These are phyloP conservation scores for Diaporthe citri DNA, from an alignment of 2,329 filamentous ascomycete genomes.

Conservation along the genomic window DNA sequence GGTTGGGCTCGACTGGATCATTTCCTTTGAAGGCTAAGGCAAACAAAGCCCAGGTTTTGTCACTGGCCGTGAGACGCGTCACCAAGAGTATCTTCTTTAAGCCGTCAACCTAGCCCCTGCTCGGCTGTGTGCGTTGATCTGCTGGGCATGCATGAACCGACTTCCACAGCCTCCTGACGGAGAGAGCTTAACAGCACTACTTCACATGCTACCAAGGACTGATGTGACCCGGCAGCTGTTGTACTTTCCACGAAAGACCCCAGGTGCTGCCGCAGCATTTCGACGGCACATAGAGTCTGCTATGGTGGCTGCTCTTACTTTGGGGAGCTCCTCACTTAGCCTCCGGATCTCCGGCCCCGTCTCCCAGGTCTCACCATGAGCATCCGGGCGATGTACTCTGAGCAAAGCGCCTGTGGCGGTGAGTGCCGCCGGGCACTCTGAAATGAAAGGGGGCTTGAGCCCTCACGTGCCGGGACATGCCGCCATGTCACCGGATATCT, in stretches of 20 bases:
- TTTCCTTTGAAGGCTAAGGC: not conserved
- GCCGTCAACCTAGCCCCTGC: not conserved
- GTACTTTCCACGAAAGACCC: not conserved
- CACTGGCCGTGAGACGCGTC: not conserved
- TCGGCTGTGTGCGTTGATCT: conserved; percentile 5
- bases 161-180: not conserved
- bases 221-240: not conserved
- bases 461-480: not conserved
- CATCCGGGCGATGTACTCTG: not conserved
- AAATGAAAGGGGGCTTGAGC: not conserved
- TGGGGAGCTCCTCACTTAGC: not conserved
- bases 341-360: not conserved
- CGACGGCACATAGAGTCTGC: not conserved
- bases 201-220: not conserved
- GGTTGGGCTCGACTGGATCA: not conserved
- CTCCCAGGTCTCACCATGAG: not conserved
- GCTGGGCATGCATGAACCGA: conserved; percentile 18
- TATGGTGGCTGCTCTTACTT: not conserved
- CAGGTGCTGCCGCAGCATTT: not conserved
- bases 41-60: not conserved
- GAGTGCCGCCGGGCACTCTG: not conserved
- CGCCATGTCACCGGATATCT: not conserved
- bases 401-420: not conserved
- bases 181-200: not conserved
- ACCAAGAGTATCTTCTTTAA: not conserved